Evolutionary conservation across 371 early-diverging fungal genomes (phyloP), one percentile per base, ranked within the genome.

Genomic region (Apophysomyces trapeziformis): DNA sequence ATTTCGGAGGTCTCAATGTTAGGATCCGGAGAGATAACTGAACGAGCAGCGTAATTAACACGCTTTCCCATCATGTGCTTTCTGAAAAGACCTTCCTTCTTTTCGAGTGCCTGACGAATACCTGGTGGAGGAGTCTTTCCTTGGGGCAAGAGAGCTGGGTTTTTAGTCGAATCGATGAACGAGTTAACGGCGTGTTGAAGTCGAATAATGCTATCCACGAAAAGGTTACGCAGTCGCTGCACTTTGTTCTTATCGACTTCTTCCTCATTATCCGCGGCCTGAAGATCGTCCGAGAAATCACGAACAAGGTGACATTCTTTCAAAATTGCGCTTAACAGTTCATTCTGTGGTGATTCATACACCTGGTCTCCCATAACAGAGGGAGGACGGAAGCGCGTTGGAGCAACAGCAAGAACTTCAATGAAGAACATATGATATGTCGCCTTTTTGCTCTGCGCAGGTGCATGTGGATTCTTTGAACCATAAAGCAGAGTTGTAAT

Each of bases 31-130:
- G 97, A 96, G 72, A 99, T 99, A 64, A 99, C 99, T 45, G 96
- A 95, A 64, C 99, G 91, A n/a, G 99, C 99, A 8, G 99, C 97
- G 78, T 93, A 99, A 85, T 99, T 99, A 75, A 99, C 99, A 80
- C 99, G 93, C 84, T 99, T 99, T 62, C 99, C 99, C 99, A 99
- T 99, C 95, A 99, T 99, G 79, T 99, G 98, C 84, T 95, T 97
- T 63, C 99, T 87, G 88, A 99, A 99, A 50, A 99, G 82, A 71
- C 99, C 99, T 76, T 99, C 99, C 60, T 99, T 99, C 93, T 99
- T 99, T 82, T 99, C 99, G 58, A 99, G 83, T 8, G 98, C 77
- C 80, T 99, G 99, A 54, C 96, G 93, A 61, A 99, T 94, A 72
- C 99, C 99, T 8, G 93, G 89, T 14, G 96, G 89, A 0, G 85